phyloP scores from a whole-genome alignment of 2,329 filamentous ascomycete genomes.

The Chrysoporthe cubensis region DNA sequence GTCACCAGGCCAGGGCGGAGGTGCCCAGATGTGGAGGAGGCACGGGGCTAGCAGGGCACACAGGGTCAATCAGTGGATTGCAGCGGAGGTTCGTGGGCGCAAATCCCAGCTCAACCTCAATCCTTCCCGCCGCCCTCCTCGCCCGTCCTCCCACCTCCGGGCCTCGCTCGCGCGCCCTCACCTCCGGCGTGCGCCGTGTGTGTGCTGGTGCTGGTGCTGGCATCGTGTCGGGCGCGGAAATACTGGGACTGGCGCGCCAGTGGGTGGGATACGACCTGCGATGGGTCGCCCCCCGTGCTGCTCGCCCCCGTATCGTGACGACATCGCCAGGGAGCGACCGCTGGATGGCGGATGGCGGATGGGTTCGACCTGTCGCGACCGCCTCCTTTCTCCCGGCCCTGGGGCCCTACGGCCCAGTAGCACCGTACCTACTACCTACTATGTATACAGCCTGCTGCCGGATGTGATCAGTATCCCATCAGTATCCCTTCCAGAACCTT shows the following conservation, averaged over 20 bases:
- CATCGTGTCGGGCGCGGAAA: too few species aligned
- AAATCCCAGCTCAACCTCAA: constrained; percentile 11
- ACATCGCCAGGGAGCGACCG: too few species aligned
- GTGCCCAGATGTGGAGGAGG: constrained; percentile 10
- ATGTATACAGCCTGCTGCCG: too few species aligned
- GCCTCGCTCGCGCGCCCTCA: neutral
- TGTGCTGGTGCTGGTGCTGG: neutral
- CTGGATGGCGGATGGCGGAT: too few species aligned
- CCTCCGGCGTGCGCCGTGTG: neutral
- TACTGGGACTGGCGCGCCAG: too few species aligned
- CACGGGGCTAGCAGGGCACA: neutral
- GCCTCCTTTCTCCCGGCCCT: neutral
- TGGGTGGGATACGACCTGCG: neutral
- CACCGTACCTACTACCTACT: too few species aligned
- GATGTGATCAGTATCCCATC: too few species aligned
- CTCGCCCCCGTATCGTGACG: neutral
- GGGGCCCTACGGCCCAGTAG: too few species aligned
- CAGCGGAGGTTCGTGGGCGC: constrained; percentile 10
- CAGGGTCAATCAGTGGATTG: constrained; percentile 6
- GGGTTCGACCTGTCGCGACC: neutral
- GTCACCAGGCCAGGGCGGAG: constrained; percentile 4
- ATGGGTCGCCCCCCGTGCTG: neutral
- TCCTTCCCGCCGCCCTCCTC: constrained; percentile 1
- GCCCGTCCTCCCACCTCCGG: neutral
- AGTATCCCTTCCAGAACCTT: too few species aligned